Conservation (phyloP, 192 early-diverging fungal species). For the Rhizophagus prolifer region DNA sequence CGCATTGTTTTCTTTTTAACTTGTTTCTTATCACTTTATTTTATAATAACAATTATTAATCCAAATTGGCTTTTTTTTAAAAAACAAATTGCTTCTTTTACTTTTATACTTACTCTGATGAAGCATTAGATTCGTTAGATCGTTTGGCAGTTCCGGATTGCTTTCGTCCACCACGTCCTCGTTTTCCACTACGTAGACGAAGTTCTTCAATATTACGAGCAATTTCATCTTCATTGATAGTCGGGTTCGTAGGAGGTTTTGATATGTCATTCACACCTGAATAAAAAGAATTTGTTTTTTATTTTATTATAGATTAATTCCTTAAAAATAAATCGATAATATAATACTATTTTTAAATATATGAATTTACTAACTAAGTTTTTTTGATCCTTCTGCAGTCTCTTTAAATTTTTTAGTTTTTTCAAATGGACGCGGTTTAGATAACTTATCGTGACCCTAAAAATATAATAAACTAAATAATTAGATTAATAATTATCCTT, state of each 20-base stretch:
- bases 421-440: conserved; percentile 76
- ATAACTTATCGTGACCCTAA: conserved; percentile 41
- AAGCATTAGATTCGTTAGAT: conserved; percentile 20
- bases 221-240: conserved; percentile 50
- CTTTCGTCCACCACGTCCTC: conserved; percentile 37
- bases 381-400: conserved; percentile 59
- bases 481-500: conserved; percentile 5
- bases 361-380: conserved; percentile 14
- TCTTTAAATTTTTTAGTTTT: conserved; percentile 73
- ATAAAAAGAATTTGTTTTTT: background rate
- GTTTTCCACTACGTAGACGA: conserved; percentile 35
- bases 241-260: conserved; percentile 25
- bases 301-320: background rate
- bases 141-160: conserved; percentile 30
- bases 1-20: conserved; percentile 59
- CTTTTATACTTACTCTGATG: conserved; percentile 32
- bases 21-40: conserved; percentile 40
- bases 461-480: background rate
- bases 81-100: background rate
- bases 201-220: conserved; percentile 49
- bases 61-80: background rate
- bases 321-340: background rate
- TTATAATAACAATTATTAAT: background rate
- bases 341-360: background rate
- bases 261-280: conserved; percentile 23